Evolutionary conservation across 2,329 filamentous ascomycete genomes (phyloP).

Genomic region (Clarireedia hainanense): DNA sequence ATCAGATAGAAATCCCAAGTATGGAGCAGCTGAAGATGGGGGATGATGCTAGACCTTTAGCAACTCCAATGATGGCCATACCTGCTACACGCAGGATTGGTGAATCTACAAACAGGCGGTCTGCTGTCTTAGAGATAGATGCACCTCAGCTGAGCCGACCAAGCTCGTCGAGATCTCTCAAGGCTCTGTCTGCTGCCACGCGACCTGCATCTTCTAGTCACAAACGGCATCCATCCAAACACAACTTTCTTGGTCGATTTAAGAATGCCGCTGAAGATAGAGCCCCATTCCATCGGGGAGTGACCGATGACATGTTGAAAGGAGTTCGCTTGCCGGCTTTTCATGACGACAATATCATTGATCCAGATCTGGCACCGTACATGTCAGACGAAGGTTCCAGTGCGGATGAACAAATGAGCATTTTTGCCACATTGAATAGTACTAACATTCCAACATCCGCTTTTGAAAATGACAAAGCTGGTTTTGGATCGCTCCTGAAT

Average conservation of each 20-base stretch:
- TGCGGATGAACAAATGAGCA: constrained; percentile 83
- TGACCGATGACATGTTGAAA: constrained; percentile 57
- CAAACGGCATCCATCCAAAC: constrained; percentile 79
- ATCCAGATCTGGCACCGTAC: constrained; percentile 89
- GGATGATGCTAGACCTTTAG: constrained; percentile 43
- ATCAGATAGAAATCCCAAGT: constrained; percentile 32
- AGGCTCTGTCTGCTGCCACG: constrained; percentile 54
- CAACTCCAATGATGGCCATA: constrained; percentile 66
- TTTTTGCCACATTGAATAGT: constrained; percentile 69
- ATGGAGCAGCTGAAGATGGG: constrained; percentile 28
- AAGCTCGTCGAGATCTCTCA: constrained; percentile 85
- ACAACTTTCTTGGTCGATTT: constrained; percentile 71
- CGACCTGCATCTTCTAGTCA: constrained; percentile 78
- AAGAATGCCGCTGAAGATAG: constrained; percentile 68
- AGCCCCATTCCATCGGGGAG: constrained; percentile 77
- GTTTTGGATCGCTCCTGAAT: constrained; percentile 63
- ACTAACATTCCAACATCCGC: constrained; percentile 56
- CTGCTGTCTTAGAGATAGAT: constrained; percentile 85
- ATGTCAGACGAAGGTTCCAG: constrained; percentile 93
- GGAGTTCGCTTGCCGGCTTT: constrained; percentile 77
- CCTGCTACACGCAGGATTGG: constrained; percentile 57
- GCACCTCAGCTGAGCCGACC: constrained; percentile 77
- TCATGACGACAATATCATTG: constrained; percentile 97
- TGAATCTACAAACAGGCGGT: constrained; percentile 74
- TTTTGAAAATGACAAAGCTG: constrained; percentile 64